Conservation (phyloP, 352 stramenopile species). For the Phytophthora gonapodyides region DNA sequence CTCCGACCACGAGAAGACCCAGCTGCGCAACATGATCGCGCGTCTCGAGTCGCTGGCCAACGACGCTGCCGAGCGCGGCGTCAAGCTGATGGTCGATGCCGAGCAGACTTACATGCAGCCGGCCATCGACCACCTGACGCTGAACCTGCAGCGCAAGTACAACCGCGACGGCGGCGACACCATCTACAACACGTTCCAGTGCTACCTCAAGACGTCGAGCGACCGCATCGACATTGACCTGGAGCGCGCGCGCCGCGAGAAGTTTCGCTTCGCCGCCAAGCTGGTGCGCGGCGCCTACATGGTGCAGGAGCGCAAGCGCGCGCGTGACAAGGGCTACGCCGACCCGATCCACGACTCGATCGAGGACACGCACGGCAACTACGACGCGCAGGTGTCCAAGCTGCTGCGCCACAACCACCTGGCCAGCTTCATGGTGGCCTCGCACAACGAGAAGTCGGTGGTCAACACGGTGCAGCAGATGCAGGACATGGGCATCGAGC, state of each 20-base stretch:
- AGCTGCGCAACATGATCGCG: slow-evolving; percentile 92
- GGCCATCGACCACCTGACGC: slow-evolving; percentile 95
- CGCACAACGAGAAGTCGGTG: slow-evolving; percentile 96
- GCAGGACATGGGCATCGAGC: slow-evolving; percentile 87
- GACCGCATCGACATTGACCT: slow-evolving; percentile 93
- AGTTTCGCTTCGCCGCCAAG: slow-evolving; percentile 97
- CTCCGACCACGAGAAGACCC: slow-evolving; percentile 84
- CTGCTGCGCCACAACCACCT: slow-evolving; percentile 87
- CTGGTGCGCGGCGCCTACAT: slow-evolving; percentile 99
- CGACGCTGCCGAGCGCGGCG: slow-evolving; percentile 65
- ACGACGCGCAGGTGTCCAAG: slow-evolving; percentile 91
- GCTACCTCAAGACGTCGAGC: slow-evolving; percentile 95
- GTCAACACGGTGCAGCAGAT: slow-evolving; percentile 93
- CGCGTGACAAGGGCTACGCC: slow-evolving; percentile 72
- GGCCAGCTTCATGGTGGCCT: slow-evolving; percentile 97
- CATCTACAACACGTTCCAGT: slow-evolving; percentile 99
- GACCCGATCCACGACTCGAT: slow-evolving; percentile 95
- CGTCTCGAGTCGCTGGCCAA: slow-evolving; percentile 76
- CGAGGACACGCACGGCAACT: slow-evolving; percentile 94
- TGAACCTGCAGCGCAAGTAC: slow-evolving; percentile 89
- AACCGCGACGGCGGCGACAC: slow-evolving; percentile 86
- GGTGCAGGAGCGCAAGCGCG: slow-evolving; percentile 94
- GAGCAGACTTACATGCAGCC: slow-evolving; percentile 98
- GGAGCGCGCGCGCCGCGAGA: slow-evolving; percentile 88
- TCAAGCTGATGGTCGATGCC: slow-evolving; percentile 98